Evolutionary conservation across 805 yeast species (phyloP), one percentile per base, ranked within the genome.

Genomic region (Saccharomycopsis lassenensis): DNA sequence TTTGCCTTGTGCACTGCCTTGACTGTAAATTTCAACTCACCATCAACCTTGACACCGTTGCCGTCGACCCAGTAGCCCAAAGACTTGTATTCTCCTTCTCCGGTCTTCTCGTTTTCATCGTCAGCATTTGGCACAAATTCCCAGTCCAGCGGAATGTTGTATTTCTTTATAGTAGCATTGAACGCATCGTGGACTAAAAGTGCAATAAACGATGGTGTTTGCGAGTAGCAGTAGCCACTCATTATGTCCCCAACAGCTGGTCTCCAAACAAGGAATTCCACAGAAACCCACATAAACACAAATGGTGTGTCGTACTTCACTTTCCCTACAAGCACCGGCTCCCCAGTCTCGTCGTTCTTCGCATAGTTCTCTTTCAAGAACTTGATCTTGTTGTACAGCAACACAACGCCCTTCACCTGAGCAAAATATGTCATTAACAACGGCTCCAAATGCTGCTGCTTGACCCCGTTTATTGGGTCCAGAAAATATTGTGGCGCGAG

Each of bases 201-300:
- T 42, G 96, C 97, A 49, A 91, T 80, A 54, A 91, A 98, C 5
- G 95, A 79, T 12, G 94, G 94, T 2, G 95, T 78, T 62, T 89
- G 96, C 72, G 89, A 77, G 61, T 84, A 85, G 37, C 80, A 69
- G 64, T 76, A 70, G 8, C 98, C 98, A 56, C 87, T 93, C 14
- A 91, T 59, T 1, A 67, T 60, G 52, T 91, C 96, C 3, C 94
- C 95, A n/a, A 74, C 63, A 48, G 73, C 73, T 4, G 99, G 98
- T 49, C 70, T 74, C 97, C 98, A 91, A 33, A 86, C 71, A 38
- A 85, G 65, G 32, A 91, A 65, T 36, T 85, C 91, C 6, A 80
- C 93, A 3, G 73, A 61, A 31, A 84, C 67, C 97, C 98, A 91
- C 35, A 81, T 53, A 56, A 81, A 91, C 20, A 89, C 69, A 55